These are phyloP conservation scores for Carex scoparia DNA, from an alignment of 176 grass and related monocot species.

Conservation along the genomic window DNA sequence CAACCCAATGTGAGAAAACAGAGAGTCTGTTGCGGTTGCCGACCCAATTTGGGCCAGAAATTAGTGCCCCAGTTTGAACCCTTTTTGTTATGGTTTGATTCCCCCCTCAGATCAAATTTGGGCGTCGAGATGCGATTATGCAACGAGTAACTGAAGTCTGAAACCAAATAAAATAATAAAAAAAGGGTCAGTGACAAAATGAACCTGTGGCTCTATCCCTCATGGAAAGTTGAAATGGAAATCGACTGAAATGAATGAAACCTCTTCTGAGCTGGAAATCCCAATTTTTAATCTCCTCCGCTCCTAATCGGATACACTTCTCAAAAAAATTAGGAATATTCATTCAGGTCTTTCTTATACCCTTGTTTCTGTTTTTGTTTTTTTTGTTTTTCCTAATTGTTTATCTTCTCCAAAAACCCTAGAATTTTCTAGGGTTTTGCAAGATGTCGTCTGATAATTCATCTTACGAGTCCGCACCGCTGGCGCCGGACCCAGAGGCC, in stretches of 20 bases:
- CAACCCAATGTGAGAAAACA: background rate
- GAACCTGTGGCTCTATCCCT: background rate
- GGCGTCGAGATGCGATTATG: no score
- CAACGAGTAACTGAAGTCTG: background rate
- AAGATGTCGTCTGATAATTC: slow-evolving; percentile 6
- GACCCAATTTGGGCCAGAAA: background rate
- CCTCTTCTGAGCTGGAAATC: background rate
- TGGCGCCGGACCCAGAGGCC: background rate
- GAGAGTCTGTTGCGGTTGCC: background rate
- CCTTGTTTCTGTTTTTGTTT: background rate
- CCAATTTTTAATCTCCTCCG: background rate
- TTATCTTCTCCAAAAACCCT: slow-evolving; percentile 3
- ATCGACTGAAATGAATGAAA: background rate
- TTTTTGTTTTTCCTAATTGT: background rate
- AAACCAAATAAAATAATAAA: background rate
- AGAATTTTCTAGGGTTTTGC: slow-evolving; percentile 17
- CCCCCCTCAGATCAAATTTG: background rate
- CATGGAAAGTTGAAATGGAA: background rate
- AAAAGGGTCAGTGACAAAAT: background rate
- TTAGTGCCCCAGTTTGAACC: background rate
- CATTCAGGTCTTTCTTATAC: background rate
- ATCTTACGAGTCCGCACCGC: slow-evolving; percentile 14
- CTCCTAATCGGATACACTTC: no score
- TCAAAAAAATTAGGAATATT: background rate
- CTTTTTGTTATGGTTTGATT: background rate